Percentiles rank a stretch among this genome's conserved stretches.
Evolutionary conservation across 768 basidiomycete species (phyloP).

Genomic region (Auricularia auricula-judae): DNA sequence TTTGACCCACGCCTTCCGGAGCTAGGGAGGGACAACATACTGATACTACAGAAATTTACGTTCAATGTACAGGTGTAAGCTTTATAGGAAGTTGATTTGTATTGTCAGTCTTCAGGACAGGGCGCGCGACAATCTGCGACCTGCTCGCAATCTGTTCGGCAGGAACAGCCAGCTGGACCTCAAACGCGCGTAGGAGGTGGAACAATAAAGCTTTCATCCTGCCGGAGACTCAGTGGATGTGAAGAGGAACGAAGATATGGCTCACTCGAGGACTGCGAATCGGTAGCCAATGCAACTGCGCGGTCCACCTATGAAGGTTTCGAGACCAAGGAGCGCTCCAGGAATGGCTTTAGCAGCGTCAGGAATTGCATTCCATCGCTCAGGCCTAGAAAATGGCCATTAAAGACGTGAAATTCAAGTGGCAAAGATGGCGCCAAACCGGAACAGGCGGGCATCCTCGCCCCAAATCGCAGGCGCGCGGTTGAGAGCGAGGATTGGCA

Average conservation of each 20-base stretch:
- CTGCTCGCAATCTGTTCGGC: neutral
- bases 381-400: constrained; percentile 33
- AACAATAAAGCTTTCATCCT: constrained; percentile 18
- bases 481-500: constrained; percentile 47
- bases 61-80: neutral
- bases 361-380: constrained; percentile 46
- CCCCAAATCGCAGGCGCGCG: constrained; percentile 48
- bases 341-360: constrained; percentile 36
- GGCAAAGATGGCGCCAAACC: constrained; percentile 22
- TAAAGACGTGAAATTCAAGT: neutral
- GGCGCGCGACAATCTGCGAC: neutral
- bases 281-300: constrained; percentile 57
- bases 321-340: constrained; percentile 46
- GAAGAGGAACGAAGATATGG: constrained; percentile 4
- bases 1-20: no score
- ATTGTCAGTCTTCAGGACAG: neutral
- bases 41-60: neutral
- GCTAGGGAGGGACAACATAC: no score
- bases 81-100: neutral
- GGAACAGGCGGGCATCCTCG: constrained; percentile 50
- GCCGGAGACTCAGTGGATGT: neutral
- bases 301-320: constrained; percentile 56
- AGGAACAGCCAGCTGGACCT: neutral
- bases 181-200: constrained; percentile 13
- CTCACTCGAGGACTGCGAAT: constrained; percentile 50